Base-by-base conservation (phyloP, 1,284 basidiomycete species). In the Testicularia cyperi region DNA sequence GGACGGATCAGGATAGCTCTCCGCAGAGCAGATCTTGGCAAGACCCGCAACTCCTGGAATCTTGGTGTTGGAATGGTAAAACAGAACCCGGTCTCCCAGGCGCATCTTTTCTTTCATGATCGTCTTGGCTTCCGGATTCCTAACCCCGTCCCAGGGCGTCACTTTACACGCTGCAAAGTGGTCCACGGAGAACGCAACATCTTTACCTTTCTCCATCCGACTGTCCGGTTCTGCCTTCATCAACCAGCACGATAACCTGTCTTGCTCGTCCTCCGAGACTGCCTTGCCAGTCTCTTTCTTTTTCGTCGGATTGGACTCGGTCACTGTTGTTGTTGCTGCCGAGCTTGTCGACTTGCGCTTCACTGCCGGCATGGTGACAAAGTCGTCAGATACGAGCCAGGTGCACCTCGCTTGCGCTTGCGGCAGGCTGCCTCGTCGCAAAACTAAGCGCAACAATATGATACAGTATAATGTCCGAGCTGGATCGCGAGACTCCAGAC, bases 41-140 rank as follows among this genome's bases (percentile, higher is more conserved):
- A 52, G n/a, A 79, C 58, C 65, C 4, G 47, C 51, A 0, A 61
- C 53, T 85, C 88, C 89, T 65, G 91, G 92, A 29, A 78, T 82
- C 79, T 92, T 94, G 79, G 87, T 90, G 76, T 91, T 97, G 15
- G 90, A 92, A 72, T 95, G 91, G 76, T 96, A 97, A 79, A 83
- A 83, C 8, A 83, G 69, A n/a, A 81, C 90, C 78, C 86, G 83
- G 74, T 97, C 89, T 18, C 87, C 89, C 6, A 84, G 65, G 64
- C 83, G 83, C 92, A 97, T 97, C 58, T 77, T 66, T 0, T 70
- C 65, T 75, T 87, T 88, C 88, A 97, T 92, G 51, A 92, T 80
- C 67, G 91, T 92, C 68, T 88, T 84, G 2, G 92, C 94, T 78
- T 94, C 88, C 63, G 89, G 88, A 73, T 90, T 95, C 30, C 92